These are phyloP conservation scores for Smallanthus sonchifolius DNA, from an alignment of 129 eudicot genomes.

Conservation along the genomic window DNA sequence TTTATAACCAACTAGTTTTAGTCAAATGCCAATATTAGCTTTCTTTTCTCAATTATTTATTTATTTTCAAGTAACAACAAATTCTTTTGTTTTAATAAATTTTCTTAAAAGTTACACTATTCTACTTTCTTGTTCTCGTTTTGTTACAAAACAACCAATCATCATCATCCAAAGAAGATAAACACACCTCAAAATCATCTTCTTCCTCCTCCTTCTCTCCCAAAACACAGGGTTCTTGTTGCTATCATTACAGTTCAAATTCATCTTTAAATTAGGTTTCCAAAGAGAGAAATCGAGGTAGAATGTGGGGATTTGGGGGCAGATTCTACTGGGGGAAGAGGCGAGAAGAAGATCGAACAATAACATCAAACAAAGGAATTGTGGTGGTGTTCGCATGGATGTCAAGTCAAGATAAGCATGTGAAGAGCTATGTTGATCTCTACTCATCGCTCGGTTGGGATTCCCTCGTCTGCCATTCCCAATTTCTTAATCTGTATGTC, in stretches of 20 bases:
- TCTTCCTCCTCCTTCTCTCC: conserved; percentile 12
- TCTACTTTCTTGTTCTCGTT: background rate
- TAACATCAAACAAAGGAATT: conserved; percentile 52
- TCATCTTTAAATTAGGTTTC: background rate
- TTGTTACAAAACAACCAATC: background rate
- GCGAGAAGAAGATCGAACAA: conserved; percentile 39
- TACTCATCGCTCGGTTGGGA: conserved; percentile 87
- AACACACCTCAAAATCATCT: background rate
- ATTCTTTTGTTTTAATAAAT: background rate
- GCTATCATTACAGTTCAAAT: background rate
- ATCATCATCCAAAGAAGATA: conserved; percentile 4
- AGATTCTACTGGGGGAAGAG: conserved; percentile 71
- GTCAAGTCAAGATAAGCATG: conserved; percentile 74
- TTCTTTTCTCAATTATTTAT: no score
- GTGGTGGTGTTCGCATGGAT: conserved; percentile 88
- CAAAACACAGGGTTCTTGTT: background rate
- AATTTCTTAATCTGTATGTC: conserved; percentile 77
- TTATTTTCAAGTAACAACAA: background rate
- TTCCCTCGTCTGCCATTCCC: conserved; percentile 81
- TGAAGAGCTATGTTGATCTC: conserved; percentile 73
- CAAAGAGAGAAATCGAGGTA: background rate
- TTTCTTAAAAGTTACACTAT: background rate
- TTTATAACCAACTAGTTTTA: no score
- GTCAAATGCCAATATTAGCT: no score
- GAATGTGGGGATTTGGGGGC: conserved; percentile 98